These are phyloP conservation scores for Lonicera japonica DNA, from an alignment of 129 eudicot species.

Conservation along the genomic window DNA sequence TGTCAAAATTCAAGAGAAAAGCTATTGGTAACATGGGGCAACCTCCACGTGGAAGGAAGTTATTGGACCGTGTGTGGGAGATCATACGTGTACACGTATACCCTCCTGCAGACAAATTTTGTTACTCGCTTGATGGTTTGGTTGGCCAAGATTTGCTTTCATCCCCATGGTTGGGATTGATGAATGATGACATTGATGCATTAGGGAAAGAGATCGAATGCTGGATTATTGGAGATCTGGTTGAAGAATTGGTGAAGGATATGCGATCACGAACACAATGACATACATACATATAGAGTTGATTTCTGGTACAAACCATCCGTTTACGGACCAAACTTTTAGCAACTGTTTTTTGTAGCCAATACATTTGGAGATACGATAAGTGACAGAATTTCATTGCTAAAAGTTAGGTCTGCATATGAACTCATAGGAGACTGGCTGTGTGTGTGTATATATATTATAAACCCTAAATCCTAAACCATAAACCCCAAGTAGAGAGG, in stretches of 20 bases:
- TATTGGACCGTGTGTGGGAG: slow-evolving; percentile 64
- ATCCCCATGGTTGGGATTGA: slow-evolving; percentile 54
- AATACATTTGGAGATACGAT: too few species aligned
- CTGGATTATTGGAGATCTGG: slow-evolving; percentile 45
- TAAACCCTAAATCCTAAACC: too few species aligned
- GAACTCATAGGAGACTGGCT: too few species aligned
- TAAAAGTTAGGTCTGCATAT: too few species aligned
- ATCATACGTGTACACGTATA: slow-evolving; percentile 34
- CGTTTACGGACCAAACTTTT: too few species aligned
- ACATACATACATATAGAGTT: not conserved
- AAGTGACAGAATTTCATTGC: too few species aligned
- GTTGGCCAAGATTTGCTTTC: slow-evolving; percentile 57
- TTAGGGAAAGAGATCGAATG: slow-evolving; percentile 63
- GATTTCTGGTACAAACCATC: too few species aligned
- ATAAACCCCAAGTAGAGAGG: not conserved
- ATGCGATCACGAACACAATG: slow-evolving; percentile 21
- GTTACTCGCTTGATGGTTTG: slow-evolving; percentile 57
- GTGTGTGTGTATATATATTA: too few species aligned
- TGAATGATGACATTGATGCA: slow-evolving; percentile 53
- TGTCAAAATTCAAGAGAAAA: slow-evolving; percentile 41
- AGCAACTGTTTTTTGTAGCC: too few species aligned
- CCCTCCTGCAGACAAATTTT: slow-evolving; percentile 39
- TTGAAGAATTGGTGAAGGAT: slow-evolving; percentile 61
- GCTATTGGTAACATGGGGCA: slow-evolving; percentile 16
- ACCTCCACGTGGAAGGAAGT: slow-evolving; percentile 47